phyloP scores from a whole-genome alignment of 2,329 filamentous ascomycete genomes.

The Metarhizium rileyi region DNA sequence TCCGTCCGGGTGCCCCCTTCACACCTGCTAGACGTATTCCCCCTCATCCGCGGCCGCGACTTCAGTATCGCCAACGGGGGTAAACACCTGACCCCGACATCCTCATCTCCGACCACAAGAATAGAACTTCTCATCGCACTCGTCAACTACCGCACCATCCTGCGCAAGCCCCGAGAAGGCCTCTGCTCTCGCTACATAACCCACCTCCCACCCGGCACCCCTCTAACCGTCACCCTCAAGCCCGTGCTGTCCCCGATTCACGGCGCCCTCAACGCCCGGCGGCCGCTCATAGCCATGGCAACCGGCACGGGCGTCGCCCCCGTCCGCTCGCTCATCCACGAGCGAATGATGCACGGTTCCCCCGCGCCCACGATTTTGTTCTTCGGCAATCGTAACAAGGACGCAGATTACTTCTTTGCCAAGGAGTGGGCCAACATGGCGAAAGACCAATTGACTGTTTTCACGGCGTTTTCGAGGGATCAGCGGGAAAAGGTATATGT shows the following conservation, averaged over 20 bases:
- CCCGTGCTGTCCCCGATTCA: constrained; percentile 34
- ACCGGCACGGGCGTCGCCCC: constrained; percentile 85
- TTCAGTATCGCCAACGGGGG: constrained; percentile 86
- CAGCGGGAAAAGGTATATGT: constrained; percentile 43
- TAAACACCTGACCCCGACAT: constrained; percentile 20
- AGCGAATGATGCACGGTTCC: constrained; percentile 39
- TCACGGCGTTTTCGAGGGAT: constrained; percentile 41
- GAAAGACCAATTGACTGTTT: constrained; percentile 19
- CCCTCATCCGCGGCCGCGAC: constrained; percentile 74
- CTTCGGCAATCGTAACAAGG: constrained; percentile 70
- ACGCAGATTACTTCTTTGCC: constrained; percentile 72
- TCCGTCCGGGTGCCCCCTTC: constrained; percentile 72
- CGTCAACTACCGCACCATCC: constrained; percentile 83
- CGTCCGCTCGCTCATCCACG: constrained; percentile 69
- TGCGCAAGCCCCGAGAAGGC: constrained; percentile 73
- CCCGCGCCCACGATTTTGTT: constrained; percentile 51
- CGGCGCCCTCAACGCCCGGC: constrained; percentile 24
- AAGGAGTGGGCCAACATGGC: constrained; percentile 54
- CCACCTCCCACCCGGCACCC: constrained; percentile 46
- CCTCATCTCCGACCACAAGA: constrained; percentile 26
- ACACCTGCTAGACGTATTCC: constrained; percentile 63
- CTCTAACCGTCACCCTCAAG: constrained; percentile 50
- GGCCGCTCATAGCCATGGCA: constrained; percentile 66
- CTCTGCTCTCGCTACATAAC: constrained; percentile 85
- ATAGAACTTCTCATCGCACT: constrained; percentile 75